Evolutionary conservation across 257 asterid genomes (phyloP), one percentile per base, ranked within the genome.

Genomic region (Nicotiana otophora): DNA sequence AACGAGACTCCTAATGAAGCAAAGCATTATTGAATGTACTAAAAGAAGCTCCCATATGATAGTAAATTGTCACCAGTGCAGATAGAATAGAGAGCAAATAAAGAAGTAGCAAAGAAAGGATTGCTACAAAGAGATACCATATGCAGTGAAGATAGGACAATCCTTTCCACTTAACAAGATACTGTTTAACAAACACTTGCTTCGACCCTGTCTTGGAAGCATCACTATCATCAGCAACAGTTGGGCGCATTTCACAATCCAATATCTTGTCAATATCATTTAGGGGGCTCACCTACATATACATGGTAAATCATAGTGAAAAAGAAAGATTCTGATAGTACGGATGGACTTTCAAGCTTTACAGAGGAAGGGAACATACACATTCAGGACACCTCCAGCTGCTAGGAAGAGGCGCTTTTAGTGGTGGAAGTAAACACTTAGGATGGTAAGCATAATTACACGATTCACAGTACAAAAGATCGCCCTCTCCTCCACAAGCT

Each of bases 161-260:
- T 78, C 97, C 98, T 87, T 94, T 96, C 99, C 99, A 96, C 88
- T 96, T 96, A 46, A 96, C 93, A 85, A 96, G 91, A 90, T 93
- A 96, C 84, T 96, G 99, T 81, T 93, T 96, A 88, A 88, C 92
- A 87, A 91, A 87, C 85, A 90, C 93, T 89, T 93, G 98, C 85
- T 90, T 89, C 7, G 98, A 89, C 36, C 97, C 99, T 46, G 88
- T 87, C 81, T 84, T 85, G 33, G 97, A 86, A 65, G 91, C 94
- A 88, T 93, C 96, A 77, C 77, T 85, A 76, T 94, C 98, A 83
- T 91, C 90, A 31, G 88, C 91, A 82, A 88, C 90, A 66, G 92
- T 86, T 61, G 98, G 99, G 80, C 99, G 95, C 96, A 91, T 86
- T 91, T 94, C 99, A 82, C 90, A 92, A 83, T 96, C 99, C 58